Evolutionary conservation across 345 rosid species (phyloP), one percentile per base, ranked within the genome.

Genomic region (Salix koriyanagi): DNA sequence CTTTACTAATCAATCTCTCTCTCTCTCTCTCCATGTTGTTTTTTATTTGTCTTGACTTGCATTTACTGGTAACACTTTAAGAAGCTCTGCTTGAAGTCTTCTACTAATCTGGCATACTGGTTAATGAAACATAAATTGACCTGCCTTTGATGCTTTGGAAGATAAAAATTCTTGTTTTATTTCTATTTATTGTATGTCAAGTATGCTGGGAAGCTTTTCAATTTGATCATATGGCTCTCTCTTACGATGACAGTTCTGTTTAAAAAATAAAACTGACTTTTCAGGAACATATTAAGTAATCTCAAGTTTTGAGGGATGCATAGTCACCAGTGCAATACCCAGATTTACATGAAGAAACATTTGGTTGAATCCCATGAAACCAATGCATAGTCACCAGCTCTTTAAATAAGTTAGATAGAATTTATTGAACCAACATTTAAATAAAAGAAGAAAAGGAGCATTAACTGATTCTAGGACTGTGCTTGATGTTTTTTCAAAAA

Each of bases 1-100:
- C 80, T 77, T 77, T 77, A 68, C 80, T 82, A 39, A 76, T 79
- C 75, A 69, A 21, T 68, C 42, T 75, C 39, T 34, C 16, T 50
- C 39, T 34, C 16, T 50, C 52, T 6, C 39, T 72, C 30, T 73
- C 75, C 54, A 71, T 74, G 6, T 10, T 77, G n/a, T 39, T 58
- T 18, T 66, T 41, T 42, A 54, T 19, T n/a, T 19, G 8, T 37
- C 26, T 4, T 68, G 42, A 68, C 28, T 67, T 19, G 1, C 26
- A 37, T 67, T 32, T 23, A 30, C 26, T 67, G 30, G 14, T 21
- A 37, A 25, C 14, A 28, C n/a, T 34, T 65, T 19, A 58, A 58
- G 64, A 58, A 21, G 41, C 39, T 62, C 30, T 25, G 0, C 12
- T 26, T 62, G 66, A 13, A 23, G 14, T 46, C 52, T 4, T 46